phyloP scores from a whole-genome alignment of 129 eudicot species.

The Helichrysum umbraculigerum region DNA sequence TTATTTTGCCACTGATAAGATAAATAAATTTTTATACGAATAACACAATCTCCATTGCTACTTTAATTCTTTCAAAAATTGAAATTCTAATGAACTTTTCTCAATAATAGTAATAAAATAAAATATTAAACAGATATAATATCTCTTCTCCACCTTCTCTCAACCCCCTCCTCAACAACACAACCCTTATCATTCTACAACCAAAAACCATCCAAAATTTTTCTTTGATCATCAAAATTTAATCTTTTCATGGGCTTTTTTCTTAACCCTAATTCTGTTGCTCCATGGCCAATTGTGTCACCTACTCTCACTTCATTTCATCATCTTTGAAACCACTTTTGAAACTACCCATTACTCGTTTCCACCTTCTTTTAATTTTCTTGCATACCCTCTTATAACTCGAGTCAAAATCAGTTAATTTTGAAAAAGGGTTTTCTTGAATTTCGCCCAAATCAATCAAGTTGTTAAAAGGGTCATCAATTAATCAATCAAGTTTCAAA shows the following conservation, averaged over 20 bases:
- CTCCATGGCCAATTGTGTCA: constrained; percentile 45
- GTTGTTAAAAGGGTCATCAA: neutral
- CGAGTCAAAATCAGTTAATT: neutral
- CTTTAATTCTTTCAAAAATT: too few species aligned
- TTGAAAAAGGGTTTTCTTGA: neutral
- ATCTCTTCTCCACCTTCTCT: constrained; percentile 1
- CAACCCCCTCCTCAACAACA: constrained; percentile 1
- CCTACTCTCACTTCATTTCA: constrained; percentile 34
- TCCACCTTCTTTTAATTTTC: constrained; percentile 62
- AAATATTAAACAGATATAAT: neutral
- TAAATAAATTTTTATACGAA: too few species aligned
- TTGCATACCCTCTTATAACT: constrained; percentile 74
- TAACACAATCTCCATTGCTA: too few species aligned
- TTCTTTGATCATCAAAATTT: neutral
- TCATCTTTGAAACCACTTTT: constrained; percentile 30
- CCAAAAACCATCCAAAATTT: neutral
- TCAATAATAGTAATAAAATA: neutral
- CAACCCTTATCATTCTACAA: constrained; percentile 30
- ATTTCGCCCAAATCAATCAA: neutral
- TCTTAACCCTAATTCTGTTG: constrained; percentile 4
- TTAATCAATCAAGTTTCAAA: neutral
- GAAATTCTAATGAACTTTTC: too few species aligned
- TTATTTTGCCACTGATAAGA: too few species aligned
- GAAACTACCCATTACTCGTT: constrained; percentile 52
- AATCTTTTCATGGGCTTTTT: constrained; percentile 47